phyloP scores from a whole-genome alignment of 1,284 basidiomycete genomes.

The Amylostereum chailletii region DNA sequence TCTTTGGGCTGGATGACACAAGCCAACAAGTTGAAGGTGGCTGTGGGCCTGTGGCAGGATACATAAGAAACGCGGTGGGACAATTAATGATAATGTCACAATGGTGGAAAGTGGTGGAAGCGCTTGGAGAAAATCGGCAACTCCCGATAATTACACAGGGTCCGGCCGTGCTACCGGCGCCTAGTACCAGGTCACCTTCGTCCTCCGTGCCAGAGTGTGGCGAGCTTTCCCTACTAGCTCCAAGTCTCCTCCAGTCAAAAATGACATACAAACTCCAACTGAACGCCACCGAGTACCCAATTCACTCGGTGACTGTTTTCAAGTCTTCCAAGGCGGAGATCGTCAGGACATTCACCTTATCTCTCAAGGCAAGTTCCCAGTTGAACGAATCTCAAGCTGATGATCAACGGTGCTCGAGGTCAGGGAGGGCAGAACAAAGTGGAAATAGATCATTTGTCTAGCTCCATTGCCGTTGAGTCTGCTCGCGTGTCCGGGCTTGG shows the following conservation, averaged over 20 bases:
- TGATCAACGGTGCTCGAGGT: neutral
- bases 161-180: too few relatives aligned
- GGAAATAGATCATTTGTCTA: constrained; percentile 35
- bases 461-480: constrained; percentile 37
- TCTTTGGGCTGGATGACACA: too few relatives aligned
- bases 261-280: constrained; percentile 8
- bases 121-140: too few relatives aligned
- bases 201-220: too few relatives aligned
- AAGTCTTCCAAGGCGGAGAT: constrained; percentile 27
- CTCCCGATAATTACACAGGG: too few relatives aligned
- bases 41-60: too few relatives aligned
- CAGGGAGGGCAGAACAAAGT: constrained; percentile 43
- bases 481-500: constrained; percentile 37
- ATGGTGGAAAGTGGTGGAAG: too few relatives aligned
- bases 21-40: too few relatives aligned
- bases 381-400: neutral
- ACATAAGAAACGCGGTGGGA: too few relatives aligned
- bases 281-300: constrained; percentile 19
- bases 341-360: constrained; percentile 21
- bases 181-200: too few relatives aligned
- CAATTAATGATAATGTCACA: too few relatives aligned
- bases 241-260: neutral
- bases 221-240: too few relatives aligned
- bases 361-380: constrained; percentile 21
- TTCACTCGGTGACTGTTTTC: constrained; percentile 28